A percentile compares a stretch with the other conserved stretches of the same genome.
Evolutionary conservation across 371 early-diverging fungal genomes (phyloP).

Genomic region (Neoconidiobolus thromboides): DNA sequence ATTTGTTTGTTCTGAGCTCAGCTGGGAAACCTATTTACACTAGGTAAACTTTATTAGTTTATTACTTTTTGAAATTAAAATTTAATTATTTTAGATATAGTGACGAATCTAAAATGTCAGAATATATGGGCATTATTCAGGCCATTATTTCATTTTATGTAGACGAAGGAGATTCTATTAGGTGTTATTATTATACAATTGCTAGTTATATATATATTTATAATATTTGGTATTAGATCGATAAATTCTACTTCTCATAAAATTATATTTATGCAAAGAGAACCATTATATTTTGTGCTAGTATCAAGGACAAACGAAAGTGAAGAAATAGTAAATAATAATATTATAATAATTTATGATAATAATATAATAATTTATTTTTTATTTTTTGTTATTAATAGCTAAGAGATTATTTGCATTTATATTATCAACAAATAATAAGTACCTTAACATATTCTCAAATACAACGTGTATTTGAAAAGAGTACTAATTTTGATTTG

Average conservation of each 20-base stretch:
- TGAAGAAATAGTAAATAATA: slow-evolving; percentile 16
- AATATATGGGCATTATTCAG: slow-evolving; percentile 79
- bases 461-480: slow-evolving; percentile 67
- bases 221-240: slow-evolving; percentile 5
- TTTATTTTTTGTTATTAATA: slow-evolving; percentile 8
- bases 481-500: slow-evolving; percentile 75
- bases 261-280: slow-evolving; percentile 62
- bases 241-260: slow-evolving; percentile 55
- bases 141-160: slow-evolving; percentile 74
- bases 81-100: slow-evolving; percentile 37
- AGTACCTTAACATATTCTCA: slow-evolving; percentile 69
- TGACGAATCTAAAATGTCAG: slow-evolving; percentile 71
- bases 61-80: not conserved
- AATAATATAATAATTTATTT: too few species aligned
- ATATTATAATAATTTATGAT: too few species aligned
- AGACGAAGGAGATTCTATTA: slow-evolving; percentile 48
- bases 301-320: slow-evolving; percentile 67
- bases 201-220: too few species aligned
- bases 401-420: slow-evolving; percentile 61
- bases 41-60: slow-evolving; percentile 18
- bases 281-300: slow-evolving; percentile 69
- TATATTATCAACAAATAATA: slow-evolving; percentile 68
- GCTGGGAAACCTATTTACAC: slow-evolving; percentile 80
- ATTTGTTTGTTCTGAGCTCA: slow-evolving; percentile 63
- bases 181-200: too few species aligned